Evolutionary conservation across 2,329 filamentous ascomycete genomes (phyloP).

Genomic region (Sphaerostilbella broomeana): DNA sequence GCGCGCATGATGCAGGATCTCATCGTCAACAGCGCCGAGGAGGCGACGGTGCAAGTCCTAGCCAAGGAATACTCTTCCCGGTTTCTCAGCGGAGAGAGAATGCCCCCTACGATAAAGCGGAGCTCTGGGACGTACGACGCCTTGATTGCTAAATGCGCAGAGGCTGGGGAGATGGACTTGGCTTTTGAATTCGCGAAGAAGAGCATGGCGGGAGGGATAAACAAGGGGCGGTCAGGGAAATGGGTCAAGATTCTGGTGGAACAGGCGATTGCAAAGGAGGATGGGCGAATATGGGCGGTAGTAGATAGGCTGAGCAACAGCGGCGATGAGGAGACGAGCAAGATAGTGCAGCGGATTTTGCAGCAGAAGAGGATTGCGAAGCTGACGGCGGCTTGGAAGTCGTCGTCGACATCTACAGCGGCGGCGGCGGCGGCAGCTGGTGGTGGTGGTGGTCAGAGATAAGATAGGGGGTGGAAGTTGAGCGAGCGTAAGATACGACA

Average conservation of each 20-base stretch:
- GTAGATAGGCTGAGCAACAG: conserved; percentile 23
- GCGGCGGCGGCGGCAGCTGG: not conserved
- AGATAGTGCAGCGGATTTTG: conserved; percentile 21
- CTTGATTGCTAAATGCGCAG: conserved; percentile 26
- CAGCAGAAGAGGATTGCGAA: conserved; percentile 20
- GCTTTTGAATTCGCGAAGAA: conserved; percentile 27
- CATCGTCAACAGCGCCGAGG: conserved; percentile 23
- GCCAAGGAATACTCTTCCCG: conserved; percentile 25
- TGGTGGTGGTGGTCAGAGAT: conserved; percentile 5
- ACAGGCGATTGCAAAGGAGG: conserved; percentile 23
- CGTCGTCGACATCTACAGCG: no score
- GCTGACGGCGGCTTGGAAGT: conserved; percentile 14
- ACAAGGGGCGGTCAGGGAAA: not conserved
- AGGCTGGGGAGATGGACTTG: conserved; percentile 26
- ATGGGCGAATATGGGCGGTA: conserved; percentile 27
- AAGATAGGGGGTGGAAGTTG: conserved; percentile 11
- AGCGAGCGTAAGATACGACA: no score
- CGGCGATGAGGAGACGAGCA: conserved; percentile 16
- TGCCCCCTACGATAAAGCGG: conserved; percentile 12
- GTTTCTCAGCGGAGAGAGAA: conserved; percentile 15
- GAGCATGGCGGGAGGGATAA: conserved; percentile 14
- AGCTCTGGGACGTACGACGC: conserved; percentile 17
- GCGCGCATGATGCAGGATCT: conserved; percentile 25
- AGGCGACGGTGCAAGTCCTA: conserved; percentile 21
- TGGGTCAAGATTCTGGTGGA: conserved; percentile 26